These are phyloP conservation scores for Elsinoe batatas DNA, from an alignment of 2,329 filamentous ascomycete genomes.

Conservation along the genomic window DNA sequence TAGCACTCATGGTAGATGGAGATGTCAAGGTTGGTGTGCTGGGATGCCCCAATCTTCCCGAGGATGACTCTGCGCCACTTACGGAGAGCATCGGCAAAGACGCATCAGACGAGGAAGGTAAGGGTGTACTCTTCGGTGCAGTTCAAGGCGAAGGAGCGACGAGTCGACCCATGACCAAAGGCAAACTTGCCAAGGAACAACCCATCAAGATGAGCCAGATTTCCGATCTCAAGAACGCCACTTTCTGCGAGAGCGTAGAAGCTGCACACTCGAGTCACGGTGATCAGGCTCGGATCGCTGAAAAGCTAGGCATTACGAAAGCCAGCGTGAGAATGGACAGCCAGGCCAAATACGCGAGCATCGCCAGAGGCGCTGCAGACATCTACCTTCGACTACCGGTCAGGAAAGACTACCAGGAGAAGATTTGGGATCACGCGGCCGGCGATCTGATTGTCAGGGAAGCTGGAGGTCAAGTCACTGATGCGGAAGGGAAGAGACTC, in stretches of 20 bases:
- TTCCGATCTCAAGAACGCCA: slow-evolving; percentile 64
- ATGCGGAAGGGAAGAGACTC: slow-evolving; percentile 72
- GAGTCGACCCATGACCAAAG: slow-evolving; percentile 60
- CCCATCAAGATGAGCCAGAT: slow-evolving; percentile 72
- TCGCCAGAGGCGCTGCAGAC: slow-evolving; percentile 86
- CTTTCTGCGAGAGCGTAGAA: slow-evolving; percentile 96
- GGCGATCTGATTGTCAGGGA: slow-evolving; percentile 91
- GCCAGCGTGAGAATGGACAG: slow-evolving; percentile 94
- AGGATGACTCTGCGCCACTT: slow-evolving; percentile 66
- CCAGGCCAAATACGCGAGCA: slow-evolving; percentile 94
- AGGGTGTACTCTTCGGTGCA: slow-evolving; percentile 81
- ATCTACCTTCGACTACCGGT: slow-evolving; percentile 86
- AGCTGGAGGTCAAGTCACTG: slow-evolving; percentile 84
- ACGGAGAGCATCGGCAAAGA: slow-evolving; percentile 63
- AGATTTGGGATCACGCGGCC: slow-evolving; percentile 98
- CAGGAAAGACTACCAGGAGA: slow-evolving; percentile 84
- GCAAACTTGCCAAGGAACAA: slow-evolving; percentile 45
- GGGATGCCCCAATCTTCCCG: slow-evolving; percentile 87
- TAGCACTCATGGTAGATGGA: slow-evolving; percentile 85
- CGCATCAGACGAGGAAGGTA: slow-evolving; percentile 61
- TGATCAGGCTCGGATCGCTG: slow-evolving; percentile 76
- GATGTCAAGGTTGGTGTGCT: slow-evolving; percentile 90
- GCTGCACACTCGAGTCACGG: slow-evolving; percentile 82
- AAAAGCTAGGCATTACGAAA: slow-evolving; percentile 74
- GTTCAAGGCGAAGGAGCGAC: slow-evolving; percentile 69